Base-by-base conservation (phyloP, 352 stramenopile genomes). In the Phytophthora litchii region DNA sequence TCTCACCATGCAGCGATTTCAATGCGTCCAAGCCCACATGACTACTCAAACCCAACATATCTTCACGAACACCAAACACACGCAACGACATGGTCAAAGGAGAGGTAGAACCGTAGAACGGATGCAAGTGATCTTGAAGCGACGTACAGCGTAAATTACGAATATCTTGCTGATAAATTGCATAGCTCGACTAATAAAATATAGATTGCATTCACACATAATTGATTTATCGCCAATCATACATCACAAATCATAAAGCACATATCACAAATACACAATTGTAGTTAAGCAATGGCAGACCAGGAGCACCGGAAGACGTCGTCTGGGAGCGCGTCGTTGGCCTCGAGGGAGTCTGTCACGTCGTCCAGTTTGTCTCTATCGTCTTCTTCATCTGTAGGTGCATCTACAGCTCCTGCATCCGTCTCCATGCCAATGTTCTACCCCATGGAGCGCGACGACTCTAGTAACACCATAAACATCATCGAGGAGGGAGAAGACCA, bases 401-500 rank as follows among this genome's bases (percentile, higher is more conserved):
- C 38, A 9, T 23, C 40, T 16, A 50, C 52, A 10, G n/a, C 44
- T 1, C 7, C 61, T 10, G 25, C 25, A 31, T 3, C 25, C 25
- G 8, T n/a, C n/a, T 58, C 54, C 5, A 60, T 60, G 36, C 36
- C 11, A 14, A 27, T 67, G n/a, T 66, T 57, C 37, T 57, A 60
- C 61, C 19, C 37, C 36, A 60, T 72, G 40, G 63, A 72, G 35
- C 57, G 63, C 27, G 63, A 72, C 14, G 63, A 58, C 57, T 61
- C 40, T 0, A 44, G 16, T 25, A 59, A 41, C 27, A 14, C 29
- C 4, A 32, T 76, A 46, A 78, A 69, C 65, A 59, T 80, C 45
- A 76, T 84, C 50, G 74, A 80, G 35, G 76, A 77, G 14, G 61
- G 64, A 43, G 76, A 86, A 44, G 73, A 86, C 21, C 64, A 73